Conservation (phyloP, 208 protist species). For the Crithidia expoeki region DNA sequence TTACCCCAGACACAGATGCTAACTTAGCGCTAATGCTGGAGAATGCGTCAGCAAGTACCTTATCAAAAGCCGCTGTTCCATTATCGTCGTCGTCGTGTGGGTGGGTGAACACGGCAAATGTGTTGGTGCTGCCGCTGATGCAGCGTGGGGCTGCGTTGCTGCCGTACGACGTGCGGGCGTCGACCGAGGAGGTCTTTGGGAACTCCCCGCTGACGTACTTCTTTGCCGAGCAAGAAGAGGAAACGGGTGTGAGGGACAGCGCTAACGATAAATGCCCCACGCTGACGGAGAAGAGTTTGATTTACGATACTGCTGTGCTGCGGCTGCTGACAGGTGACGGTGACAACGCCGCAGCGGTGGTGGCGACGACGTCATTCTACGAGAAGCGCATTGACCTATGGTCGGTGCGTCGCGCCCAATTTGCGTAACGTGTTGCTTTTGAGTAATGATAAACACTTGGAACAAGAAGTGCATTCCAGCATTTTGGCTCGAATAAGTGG, state of each 20-base stretch:
- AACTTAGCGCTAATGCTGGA: conserved; percentile 17
- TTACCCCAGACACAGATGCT: background rate
- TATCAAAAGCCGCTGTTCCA: background rate
- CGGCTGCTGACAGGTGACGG: background rate
- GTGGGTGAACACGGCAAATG: conserved; percentile 53
- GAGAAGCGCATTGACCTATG: conserved; percentile 71
- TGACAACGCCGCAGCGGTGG: background rate
- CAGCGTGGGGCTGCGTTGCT: conserved; percentile 81
- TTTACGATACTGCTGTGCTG: conserved; percentile 80
- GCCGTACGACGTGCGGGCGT: conserved; percentile 47
- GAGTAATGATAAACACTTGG: background rate
- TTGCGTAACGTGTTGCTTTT: background rate
- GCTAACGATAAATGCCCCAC: background rate
- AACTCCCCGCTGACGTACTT: conserved; percentile 26
- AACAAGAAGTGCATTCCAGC: too few species aligned
- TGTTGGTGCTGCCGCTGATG: conserved; percentile 82
- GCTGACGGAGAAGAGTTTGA: conserved; percentile 48
- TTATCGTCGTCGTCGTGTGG: conserved; percentile 1
- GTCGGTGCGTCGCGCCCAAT: conserved; percentile 26
- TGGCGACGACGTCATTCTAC: conserved; percentile 85
- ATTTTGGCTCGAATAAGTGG: too few species aligned
- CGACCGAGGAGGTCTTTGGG: conserved; percentile 48
- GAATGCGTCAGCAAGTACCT: background rate
- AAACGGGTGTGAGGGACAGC: background rate
- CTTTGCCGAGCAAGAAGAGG: conserved; percentile 10